Evolutionary conservation across 139 green algal genomes (phyloP), one percentile per base, ranked within the genome.

Genomic region (Parachlorella kessleri): DNA sequence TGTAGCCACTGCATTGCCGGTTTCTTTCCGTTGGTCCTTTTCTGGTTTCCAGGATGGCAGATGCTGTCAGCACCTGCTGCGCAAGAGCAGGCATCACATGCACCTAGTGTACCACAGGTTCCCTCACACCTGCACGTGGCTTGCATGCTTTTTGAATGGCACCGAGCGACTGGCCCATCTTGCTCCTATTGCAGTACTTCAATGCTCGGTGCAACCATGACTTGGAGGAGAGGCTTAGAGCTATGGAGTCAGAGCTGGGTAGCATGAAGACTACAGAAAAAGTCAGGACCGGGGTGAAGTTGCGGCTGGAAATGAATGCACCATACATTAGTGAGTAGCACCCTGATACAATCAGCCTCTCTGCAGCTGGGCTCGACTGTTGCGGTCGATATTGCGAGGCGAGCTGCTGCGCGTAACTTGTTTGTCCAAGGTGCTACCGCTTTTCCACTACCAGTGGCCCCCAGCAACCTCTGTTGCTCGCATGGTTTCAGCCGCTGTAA

Each of bases 261-360:
- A 33, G 36, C 14, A 36, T 73, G 68, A 23, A 18, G 18, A 33
- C 7, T 4, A 36, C 73, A 4, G 78, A 91, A 32, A 76, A 83
- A 3, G 53, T 95, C 18, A 76, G 75, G 32, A n/a, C 64, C n/a
- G 86, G 81, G 24, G 73, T 95, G n/a, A 81, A 73, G 4, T 33
- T 82, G 48, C 78, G 91, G 0, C 85, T 95, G 36, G 72, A 88
- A 33, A 88, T 94, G 82, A 54, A 88, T 7, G 21, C 42, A 1
- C 88, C 86, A 1, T 81, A 83, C 71, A 86, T 94, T 10, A 83
- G 89, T 87, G 53, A 26, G 55, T 21, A 55, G 54, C 14, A 14
- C 48, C n/a, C n/a, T n/a, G n/a, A n/a, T n/a, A n/a, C n/a, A n/a
- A n/a, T n/a, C n/a, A n/a, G n/a, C n/a, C n/a, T n/a, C n/a, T n/a